Evolutionary conservation across 352 stramenopile species (phyloP).

Genomic region (Aphanomyces euteiches): DNA sequence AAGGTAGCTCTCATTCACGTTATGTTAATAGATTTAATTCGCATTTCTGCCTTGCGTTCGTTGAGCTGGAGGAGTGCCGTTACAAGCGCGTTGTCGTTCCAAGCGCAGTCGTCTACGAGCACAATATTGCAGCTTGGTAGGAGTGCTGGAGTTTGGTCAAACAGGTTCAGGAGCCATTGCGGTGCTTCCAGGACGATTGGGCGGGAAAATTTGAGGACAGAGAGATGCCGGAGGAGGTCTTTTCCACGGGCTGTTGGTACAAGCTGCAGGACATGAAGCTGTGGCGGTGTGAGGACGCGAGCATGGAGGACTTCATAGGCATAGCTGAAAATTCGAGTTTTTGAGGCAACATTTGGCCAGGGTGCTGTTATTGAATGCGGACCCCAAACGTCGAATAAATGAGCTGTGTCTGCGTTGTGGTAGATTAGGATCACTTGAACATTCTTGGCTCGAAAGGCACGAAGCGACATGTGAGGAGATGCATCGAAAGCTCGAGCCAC

Average conservation of each 20-base stretch:
- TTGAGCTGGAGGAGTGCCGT: slow-evolving; percentile 8
- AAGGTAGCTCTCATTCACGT: background rate
- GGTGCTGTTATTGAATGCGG: background rate
- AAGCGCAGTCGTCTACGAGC: slow-evolving; percentile 18
- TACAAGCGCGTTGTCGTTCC: background rate
- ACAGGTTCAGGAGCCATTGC: slow-evolving; percentile 6
- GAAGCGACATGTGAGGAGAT: background rate
- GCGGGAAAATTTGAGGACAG: slow-evolving; percentile 7
- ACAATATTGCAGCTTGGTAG: slow-evolving; percentile 12
- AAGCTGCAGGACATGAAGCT: slow-evolving; percentile 25
- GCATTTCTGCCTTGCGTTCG: slow-evolving; percentile 7
- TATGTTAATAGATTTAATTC: slow-evolving; percentile 5
- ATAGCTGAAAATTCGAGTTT: background rate
- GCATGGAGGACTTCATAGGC: background rate
- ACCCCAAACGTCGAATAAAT: background rate
- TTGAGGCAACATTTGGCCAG: slow-evolving; percentile 17
- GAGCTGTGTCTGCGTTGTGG: background rate
- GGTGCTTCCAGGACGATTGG: background rate
- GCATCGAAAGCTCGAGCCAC: background rate
- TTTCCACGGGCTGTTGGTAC: slow-evolving; percentile 2
- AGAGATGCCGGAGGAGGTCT: slow-evolving; percentile 7
- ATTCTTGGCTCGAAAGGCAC: background rate
- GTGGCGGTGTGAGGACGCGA: background rate
- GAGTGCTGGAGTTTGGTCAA: background rate
- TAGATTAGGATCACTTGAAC: slow-evolving; percentile 29